Conservation (phyloP, 2,329 filamentous ascomycete genomes). For the Fusarium zealandicum region DNA sequence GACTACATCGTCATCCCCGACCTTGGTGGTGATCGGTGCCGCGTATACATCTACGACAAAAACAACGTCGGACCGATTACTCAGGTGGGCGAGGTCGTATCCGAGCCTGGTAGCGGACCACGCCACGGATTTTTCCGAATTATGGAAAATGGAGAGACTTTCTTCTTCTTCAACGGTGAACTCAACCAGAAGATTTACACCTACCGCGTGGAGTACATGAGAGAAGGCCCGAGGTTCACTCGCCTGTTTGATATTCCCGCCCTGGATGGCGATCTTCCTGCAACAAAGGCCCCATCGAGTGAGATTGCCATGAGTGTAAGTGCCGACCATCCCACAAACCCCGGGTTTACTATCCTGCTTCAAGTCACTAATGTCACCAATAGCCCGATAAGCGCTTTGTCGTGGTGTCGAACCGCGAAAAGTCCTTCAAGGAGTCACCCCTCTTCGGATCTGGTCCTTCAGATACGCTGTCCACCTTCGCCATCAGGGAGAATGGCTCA, state of each 20-base stretch:
- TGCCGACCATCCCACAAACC: fast-evolving
- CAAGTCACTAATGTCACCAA: no score
- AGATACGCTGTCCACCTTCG: conserved; percentile 35
- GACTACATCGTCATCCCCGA: conserved; percentile 34
- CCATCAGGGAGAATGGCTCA: conserved; percentile 29
- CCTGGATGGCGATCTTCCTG: conserved; percentile 23
- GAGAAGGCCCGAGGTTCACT: conserved; percentile 20
- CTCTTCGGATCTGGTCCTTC: conserved; percentile 23
- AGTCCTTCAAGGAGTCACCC: conserved; percentile 35
- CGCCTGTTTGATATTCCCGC: conserved; percentile 37
- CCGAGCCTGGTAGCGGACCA: conserved; percentile 26
- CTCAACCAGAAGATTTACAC: conserved; percentile 38
- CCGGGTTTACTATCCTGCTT: not conserved
- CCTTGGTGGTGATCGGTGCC: conserved; percentile 31
- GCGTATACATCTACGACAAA: conserved; percentile 34
- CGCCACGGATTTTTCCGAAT: conserved; percentile 36
- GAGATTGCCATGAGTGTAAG: conserved; percentile 38
- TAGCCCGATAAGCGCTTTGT: conserved; percentile 36
- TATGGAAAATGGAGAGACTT: conserved; percentile 32
- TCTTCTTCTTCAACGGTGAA: conserved; percentile 38
- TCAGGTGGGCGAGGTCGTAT: conserved; percentile 21
- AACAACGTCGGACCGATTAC: conserved; percentile 31
- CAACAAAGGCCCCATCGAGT: conserved; percentile 32
- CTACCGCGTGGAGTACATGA: conserved; percentile 31
- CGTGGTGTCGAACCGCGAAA: conserved; percentile 36